Conservation (phyloP, 2,329 filamentous ascomycete species). For the Tolypocladium nubicola region DNA sequence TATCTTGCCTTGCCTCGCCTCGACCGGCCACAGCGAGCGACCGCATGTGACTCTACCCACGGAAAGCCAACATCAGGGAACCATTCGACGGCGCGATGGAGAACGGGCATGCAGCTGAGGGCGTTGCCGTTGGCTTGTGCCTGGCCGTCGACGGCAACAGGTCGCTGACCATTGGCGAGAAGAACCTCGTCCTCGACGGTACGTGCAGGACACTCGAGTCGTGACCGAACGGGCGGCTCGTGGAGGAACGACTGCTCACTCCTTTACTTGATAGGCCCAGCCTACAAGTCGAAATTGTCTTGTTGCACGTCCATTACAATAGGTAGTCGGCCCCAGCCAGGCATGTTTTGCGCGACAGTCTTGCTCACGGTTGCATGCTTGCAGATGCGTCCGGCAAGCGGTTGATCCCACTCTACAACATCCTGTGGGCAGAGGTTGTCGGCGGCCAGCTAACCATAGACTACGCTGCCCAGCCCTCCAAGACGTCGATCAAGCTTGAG, state of each 20-base stretch:
- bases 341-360: background rate
- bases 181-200: conserved; percentile 23
- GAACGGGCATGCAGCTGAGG: conserved; percentile 9
- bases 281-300: background rate
- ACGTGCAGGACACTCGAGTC: conserved; percentile 9
- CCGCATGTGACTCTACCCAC: background rate
- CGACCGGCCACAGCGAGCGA: background rate
- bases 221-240: background rate
- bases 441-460: conserved; percentile 55
- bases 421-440: conserved; percentile 68
- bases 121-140: conserved; percentile 11
- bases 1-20: background rate
- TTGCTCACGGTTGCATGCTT: background rate
- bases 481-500: conserved; percentile 48
- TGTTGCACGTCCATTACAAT: background rate
- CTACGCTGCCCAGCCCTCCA: conserved; percentile 54
- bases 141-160: conserved; percentile 19
- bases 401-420: conserved; percentile 65
- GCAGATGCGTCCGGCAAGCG: conserved; percentile 14
- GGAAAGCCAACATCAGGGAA: background rate
- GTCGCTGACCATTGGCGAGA: conserved; percentile 19
- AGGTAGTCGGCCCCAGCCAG: background rate
- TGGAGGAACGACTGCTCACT: background rate
- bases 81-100: conserved; percentile 1
- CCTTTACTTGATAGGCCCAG: background rate